A percentile compares a stretch with the other conserved stretches of the same genome.
Evolutionary conservation across 495 filamentous ascomycete genomes (phyloP).

Genomic region (Hyaloscypha hepaticicola): DNA sequence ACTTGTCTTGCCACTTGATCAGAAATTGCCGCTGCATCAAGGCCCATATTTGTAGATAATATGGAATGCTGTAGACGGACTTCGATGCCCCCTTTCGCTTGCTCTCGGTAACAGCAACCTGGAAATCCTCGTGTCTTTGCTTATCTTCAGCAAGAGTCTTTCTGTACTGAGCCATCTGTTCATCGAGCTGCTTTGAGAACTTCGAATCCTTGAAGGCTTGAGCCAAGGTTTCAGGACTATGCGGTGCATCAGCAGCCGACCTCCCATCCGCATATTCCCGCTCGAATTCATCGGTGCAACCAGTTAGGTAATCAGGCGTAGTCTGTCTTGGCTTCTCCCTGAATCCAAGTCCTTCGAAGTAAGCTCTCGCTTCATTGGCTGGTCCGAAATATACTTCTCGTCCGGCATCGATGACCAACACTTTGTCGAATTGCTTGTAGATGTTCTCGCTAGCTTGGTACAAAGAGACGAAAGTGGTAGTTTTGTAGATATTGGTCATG

Average conservation of each 20-base stretch:
- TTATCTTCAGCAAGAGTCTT: slow-evolving; percentile 57
- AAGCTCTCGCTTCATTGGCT: slow-evolving; percentile 62
- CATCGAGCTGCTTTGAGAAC: slow-evolving; percentile 51
- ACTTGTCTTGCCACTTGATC: slow-evolving; percentile 82
- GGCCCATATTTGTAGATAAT: slow-evolving; percentile 76
- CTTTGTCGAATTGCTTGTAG: slow-evolving; percentile 85
- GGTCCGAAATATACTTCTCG: slow-evolving; percentile 81
- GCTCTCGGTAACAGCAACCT: slow-evolving; percentile 69
- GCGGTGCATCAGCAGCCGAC: slow-evolving; percentile 61
- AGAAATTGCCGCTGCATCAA: slow-evolving; percentile 80
- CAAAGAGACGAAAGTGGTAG: slow-evolving; percentile 71
- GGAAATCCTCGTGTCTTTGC: slow-evolving; percentile 70
- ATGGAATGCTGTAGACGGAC: slow-evolving; percentile 79
- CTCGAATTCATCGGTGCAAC: slow-evolving; percentile 80
- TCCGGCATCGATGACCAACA: slow-evolving; percentile 77
- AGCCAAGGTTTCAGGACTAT: slow-evolving; percentile 60
- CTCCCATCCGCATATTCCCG: slow-evolving; percentile 69
- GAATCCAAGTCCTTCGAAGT: slow-evolving; percentile 84
- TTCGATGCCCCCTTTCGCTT: slow-evolving; percentile 67
- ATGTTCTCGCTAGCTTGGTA: slow-evolving; percentile 86
- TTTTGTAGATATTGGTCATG: slow-evolving; percentile 63
- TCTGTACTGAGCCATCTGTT: slow-evolving; percentile 70
- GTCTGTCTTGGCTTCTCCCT: slow-evolving; percentile 77
- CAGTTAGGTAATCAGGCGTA: slow-evolving; percentile 82
- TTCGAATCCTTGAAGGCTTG: slow-evolving; percentile 67